Evolutionary conservation across 2,329 filamentous ascomycete species (phyloP).

Genomic region (Alternaria ventricosa): DNA sequence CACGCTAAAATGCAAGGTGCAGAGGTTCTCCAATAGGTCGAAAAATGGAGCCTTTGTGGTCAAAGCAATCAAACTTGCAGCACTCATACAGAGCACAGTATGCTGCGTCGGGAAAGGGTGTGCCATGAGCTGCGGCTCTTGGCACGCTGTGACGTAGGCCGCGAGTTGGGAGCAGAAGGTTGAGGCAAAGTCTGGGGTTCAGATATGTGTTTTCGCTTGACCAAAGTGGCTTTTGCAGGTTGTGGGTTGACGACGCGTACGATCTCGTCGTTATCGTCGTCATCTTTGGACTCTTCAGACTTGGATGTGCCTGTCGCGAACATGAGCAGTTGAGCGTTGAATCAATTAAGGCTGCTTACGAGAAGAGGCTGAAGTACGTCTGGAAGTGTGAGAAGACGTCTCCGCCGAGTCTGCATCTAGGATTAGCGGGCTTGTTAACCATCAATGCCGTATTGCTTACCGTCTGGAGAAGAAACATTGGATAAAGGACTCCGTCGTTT

Average conservation of each 20-base stretch:
- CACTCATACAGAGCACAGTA: conserved; percentile 14
- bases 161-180: not conserved
- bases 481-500: conserved; percentile 24
- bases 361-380: conserved; percentile 12
- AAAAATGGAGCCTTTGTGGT: not conserved
- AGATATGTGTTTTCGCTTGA: not conserved
- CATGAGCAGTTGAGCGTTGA: not conserved
- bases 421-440: not conserved
- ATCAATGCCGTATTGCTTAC: not conserved
- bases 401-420: conserved; percentile 8
- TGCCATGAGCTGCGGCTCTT: conserved; percentile 12
- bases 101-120: conserved; percentile 7
- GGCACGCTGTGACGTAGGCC: conserved; percentile 3
- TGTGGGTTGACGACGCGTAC: conserved; percentile 1
- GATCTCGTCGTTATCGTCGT: conserved; percentile 3
- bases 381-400: conserved; percentile 11
- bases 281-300: conserved; percentile 3
- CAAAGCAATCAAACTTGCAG: not conserved
- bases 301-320: conserved; percentile 3
- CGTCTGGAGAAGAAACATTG: conserved; percentile 16
- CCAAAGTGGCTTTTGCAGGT: not conserved
- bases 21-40: not conserved
- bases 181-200: not conserved
- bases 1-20: not conserved
- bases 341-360: not conserved